These are phyloP conservation scores for Crepidotus variabilis DNA, from an alignment of 768 basidiomycete genomes.

Conservation along the genomic window DNA sequence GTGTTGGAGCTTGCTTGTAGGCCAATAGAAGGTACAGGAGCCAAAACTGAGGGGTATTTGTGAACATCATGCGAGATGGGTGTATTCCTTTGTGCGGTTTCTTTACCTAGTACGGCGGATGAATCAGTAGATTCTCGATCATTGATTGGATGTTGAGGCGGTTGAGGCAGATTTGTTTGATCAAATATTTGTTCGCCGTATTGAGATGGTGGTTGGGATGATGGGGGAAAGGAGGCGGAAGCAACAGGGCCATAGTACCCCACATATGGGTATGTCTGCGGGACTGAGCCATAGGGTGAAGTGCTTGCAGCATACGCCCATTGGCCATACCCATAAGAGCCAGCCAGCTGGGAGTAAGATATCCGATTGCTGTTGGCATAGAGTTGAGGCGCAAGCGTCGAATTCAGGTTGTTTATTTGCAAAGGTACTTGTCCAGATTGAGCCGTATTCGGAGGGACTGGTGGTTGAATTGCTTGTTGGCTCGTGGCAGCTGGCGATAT, in stretches of 20 bases:
- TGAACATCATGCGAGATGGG: not conserved
- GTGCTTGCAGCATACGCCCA: slow-evolving; percentile 1
- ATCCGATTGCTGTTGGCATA: not conserved
- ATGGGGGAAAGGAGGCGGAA: not conserved
- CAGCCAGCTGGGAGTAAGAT: slow-evolving; percentile 1
- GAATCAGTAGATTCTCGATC: not conserved
- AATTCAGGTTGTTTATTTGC: not conserved
- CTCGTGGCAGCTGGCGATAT: slow-evolving; percentile 20
- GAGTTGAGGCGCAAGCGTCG: not conserved
- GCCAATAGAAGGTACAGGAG: too few relatives aligned
- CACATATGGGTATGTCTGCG: not conserved
- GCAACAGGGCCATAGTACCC: not conserved
- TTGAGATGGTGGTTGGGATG: not conserved
- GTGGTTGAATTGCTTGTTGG: slow-evolving; percentile 9
- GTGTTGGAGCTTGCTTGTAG: too few relatives aligned
- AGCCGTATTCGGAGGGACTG: not conserved
- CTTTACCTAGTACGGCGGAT: too few relatives aligned
- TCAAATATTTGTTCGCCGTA: slow-evolving; percentile 1
- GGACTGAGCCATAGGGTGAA: not conserved
- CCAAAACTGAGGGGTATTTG: not conserved
- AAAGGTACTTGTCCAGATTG: not conserved
- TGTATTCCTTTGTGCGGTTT: not conserved
- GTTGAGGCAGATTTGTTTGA: not conserved
- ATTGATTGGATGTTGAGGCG: not conserved
- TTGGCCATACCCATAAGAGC: slow-evolving; percentile 5